Conservation (phyloP, 2,329 filamentous ascomycete species). For the Zelopaecilomyces penicillatus region DNA sequence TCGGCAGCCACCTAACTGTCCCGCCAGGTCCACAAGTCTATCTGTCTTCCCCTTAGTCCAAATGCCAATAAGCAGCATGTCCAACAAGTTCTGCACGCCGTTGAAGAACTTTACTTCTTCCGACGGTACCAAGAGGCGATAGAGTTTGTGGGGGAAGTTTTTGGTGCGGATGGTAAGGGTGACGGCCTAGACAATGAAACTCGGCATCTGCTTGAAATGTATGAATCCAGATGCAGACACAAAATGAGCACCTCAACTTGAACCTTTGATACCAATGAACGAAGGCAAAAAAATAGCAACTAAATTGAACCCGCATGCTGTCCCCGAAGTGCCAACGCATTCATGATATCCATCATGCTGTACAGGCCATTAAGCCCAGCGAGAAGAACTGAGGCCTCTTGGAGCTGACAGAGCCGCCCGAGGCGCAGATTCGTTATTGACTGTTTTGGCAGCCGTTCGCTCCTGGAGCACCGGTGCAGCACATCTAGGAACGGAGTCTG, state of each 20-base stretch:
- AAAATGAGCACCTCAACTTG: constrained; percentile 16
- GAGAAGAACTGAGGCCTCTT: constrained; percentile 11
- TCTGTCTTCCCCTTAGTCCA: constrained; percentile 32
- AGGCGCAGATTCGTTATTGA: neutral
- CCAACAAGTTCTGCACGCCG: constrained; percentile 45
- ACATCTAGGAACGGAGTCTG: neutral
- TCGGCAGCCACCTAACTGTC: neutral
- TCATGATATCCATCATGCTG: too few relatives aligned
- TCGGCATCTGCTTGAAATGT: constrained; percentile 29
- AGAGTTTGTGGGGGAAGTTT: constrained; percentile 28
- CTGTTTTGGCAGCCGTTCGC: too few relatives aligned
- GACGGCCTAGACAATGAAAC: constrained; percentile 37
- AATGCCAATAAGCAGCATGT: constrained; percentile 36
- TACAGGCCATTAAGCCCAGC: constrained; percentile 8
- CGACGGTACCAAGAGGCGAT: constrained; percentile 37
- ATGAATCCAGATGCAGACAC: constrained; percentile 33
- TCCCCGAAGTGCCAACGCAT: too few relatives aligned
- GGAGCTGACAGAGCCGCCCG: neutral
- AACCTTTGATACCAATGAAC: neutral
- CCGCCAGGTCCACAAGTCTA: constrained; percentile 34
- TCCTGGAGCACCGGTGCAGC: too few relatives aligned
- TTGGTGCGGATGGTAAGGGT: constrained; percentile 20
- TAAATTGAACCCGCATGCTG: neutral
- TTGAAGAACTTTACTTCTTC: constrained; percentile 51
- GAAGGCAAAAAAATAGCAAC: neutral